These are phyloP conservation scores for Chaetomium tenue DNA, from an alignment of 495 filamentous ascomycete genomes.

Conservation along the genomic window DNA sequence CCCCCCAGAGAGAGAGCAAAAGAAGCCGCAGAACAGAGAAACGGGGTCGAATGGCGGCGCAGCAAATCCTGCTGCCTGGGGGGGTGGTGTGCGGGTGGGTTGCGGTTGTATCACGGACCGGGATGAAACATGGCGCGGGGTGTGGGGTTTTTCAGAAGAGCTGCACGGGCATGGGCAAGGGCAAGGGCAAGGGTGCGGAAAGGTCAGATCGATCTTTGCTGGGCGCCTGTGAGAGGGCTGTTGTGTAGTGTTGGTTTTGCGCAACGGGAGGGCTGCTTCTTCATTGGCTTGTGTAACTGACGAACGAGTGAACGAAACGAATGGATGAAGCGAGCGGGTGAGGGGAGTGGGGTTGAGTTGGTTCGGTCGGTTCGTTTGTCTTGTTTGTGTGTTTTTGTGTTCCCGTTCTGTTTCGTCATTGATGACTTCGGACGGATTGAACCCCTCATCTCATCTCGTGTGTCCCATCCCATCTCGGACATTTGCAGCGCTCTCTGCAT, in stretches of 20 bases:
- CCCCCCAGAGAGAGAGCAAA: neutral
- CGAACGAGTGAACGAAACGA: too few species aligned
- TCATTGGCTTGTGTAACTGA: neutral
- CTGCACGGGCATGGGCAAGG: too few species aligned
- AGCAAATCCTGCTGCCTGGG: conserved; percentile 33
- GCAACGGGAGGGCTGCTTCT: neutral
- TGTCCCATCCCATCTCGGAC: too few species aligned
- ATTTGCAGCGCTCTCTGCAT: too few species aligned
- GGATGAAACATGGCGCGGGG: conserved; percentile 9
- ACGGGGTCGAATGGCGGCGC: conserved; percentile 24
- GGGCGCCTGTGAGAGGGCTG: too few species aligned
- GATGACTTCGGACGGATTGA: too few species aligned
- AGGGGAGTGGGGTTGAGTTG: neutral
- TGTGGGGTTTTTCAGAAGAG: neutral
- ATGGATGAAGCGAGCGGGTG: neutral
- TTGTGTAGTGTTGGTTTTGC: too few species aligned
- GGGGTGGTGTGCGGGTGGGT: neutral
- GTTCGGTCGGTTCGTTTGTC: too few species aligned
- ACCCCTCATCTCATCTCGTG: too few species aligned
- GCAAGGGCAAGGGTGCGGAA: too few species aligned
- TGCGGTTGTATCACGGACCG: conserved; percentile 1
- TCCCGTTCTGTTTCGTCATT: too few species aligned
- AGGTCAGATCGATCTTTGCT: neutral
- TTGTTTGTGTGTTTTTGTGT: too few species aligned
- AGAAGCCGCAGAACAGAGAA: neutral